These are phyloP conservation scores for Trichoderma simmonsii DNA, from an alignment of 2,329 filamentous ascomycete genomes.

Conservation along the genomic window DNA sequence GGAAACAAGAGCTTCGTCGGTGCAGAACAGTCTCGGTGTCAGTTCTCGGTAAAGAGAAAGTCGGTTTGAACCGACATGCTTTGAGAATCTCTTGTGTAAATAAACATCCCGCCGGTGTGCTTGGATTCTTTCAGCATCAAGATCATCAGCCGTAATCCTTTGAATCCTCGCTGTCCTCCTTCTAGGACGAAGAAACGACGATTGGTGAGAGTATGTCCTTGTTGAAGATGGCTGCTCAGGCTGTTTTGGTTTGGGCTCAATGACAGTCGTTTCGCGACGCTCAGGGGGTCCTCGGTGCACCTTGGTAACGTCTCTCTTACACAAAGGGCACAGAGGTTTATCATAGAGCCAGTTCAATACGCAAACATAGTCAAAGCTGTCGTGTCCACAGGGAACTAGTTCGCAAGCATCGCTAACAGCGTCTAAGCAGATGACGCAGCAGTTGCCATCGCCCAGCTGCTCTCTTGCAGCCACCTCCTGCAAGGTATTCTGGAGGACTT, in stretches of 20 bases:
- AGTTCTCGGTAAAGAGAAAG: slow-evolving; percentile 74
- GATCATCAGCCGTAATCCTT: background rate
- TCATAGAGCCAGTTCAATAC: slow-evolving; percentile 77
- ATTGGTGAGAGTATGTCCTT: background rate
- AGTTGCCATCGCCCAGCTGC: slow-evolving; percentile 31
- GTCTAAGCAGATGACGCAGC: slow-evolving; percentile 87
- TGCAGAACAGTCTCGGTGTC: slow-evolving; percentile 62
- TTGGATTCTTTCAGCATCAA: slow-evolving; percentile 21
- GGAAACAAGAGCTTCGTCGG: slow-evolving; percentile 65
- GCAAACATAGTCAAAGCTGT: slow-evolving; percentile 81
- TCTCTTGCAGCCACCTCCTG: slow-evolving; percentile 37
- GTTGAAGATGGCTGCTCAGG: background rate
- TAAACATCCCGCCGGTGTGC: slow-evolving; percentile 69
- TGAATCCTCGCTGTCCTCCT: slow-evolving; percentile 11
- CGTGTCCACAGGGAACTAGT: slow-evolving; percentile 73
- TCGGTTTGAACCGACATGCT: slow-evolving; percentile 78
- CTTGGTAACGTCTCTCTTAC: slow-evolving; percentile 54
- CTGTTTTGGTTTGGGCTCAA: slow-evolving; percentile 46
- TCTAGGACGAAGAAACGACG: background rate
- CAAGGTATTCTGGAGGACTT: slow-evolving; percentile 45
- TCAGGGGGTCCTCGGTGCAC: slow-evolving; percentile 63
- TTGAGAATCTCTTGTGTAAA: slow-evolving; percentile 65
- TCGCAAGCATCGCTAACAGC: slow-evolving; percentile 67
- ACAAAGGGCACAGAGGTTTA: slow-evolving; percentile 73
- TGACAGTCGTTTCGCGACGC: slow-evolving; percentile 47